Evolutionary conservation across 148 eudicot genomes (phyloP), one percentile per base, ranked within the genome.

Genomic region (Diospyros kaki): DNA sequence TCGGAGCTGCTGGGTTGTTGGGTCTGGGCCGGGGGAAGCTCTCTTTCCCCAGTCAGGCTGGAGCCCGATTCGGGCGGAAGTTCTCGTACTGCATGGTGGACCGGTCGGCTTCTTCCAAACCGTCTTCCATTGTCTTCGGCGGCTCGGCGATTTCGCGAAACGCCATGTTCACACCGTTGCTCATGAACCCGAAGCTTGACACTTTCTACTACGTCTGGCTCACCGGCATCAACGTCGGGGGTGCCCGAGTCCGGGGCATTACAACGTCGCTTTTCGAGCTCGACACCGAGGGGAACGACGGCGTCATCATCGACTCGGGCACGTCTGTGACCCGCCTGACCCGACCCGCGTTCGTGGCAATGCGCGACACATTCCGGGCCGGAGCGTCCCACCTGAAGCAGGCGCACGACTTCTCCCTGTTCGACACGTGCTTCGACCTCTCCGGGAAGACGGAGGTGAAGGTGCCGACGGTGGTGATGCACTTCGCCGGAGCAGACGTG

Each of bases 401-500:
- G 51, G 88, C 93, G 0, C 70, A 87, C 0, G 89, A 81, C 3
- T 95, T 92, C 81, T 95, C 99, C 4, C 69, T 93, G 18, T 95
- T 95, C 76, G 99, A 95, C 62, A 93, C 99, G 14, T 95, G 99
- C 56, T 95, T 81, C 42, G 97, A 96, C 67, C 78, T 96, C 0
- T 86, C 93, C 1, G 99, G 98, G 18, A 89, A 84, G 81, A 84
- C 87, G 72, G 89, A 80, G 76, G 99, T 93, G 64, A 85, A 84
- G 73, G 98, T 96, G 42, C 99, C 99, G 45, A 96, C 97, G 46
- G 94, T 95, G 75, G 93, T 91, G 71, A 81, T 95, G 89, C 97
- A 95, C 50, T 95, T 89, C 54, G 69, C 51, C 1, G 94, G 93
- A 0, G 99, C 96, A 0, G 89, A 92, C 65, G 94, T 95, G 71